These are phyloP conservation scores for Termitomyces sp. DNA, from an alignment of 768 basidiomycete species.

Conservation along the genomic window DNA sequence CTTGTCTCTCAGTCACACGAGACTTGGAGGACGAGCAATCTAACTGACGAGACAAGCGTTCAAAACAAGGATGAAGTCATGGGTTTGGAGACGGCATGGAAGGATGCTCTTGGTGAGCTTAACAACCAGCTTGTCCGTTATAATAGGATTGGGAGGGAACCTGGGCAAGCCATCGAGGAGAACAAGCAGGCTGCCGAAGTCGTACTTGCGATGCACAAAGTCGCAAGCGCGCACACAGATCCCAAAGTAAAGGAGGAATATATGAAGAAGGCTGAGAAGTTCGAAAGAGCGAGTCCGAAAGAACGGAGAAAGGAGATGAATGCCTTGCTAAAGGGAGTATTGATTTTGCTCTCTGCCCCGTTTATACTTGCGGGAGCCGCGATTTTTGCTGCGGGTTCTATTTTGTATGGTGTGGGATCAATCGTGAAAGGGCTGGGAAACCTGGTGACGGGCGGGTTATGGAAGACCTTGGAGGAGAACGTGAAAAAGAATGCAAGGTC, in stretches of 20 bases:
- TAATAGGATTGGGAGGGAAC: background rate
- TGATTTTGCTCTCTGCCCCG: background rate
- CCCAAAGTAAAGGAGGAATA: background rate
- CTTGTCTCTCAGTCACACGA: background rate
- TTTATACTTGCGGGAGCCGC: slow-evolving; percentile 3
- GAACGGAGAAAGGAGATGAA: background rate
- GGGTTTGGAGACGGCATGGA: background rate
- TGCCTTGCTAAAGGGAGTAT: background rate
- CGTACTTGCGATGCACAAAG: background rate
- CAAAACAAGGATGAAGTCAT: too few species aligned
- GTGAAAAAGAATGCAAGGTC: background rate
- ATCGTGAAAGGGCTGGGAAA: slow-evolving; percentile 5
- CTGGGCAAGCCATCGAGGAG: background rate
- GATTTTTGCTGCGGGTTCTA: slow-evolving; percentile 3
- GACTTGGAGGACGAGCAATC: background rate
- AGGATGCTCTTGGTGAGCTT: background rate
- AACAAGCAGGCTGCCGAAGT: background rate
- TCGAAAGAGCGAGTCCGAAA: background rate
- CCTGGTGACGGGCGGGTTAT: background rate
- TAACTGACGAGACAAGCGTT: background rate
- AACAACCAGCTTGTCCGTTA: background rate
- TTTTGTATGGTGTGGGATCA: slow-evolving; percentile 6
- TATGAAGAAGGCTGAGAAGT: background rate
- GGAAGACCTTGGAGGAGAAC: background rate
- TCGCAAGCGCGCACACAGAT: background rate